Evolutionary conservation across 805 yeast genomes (phyloP), one percentile per base, ranked within the genome.

Genomic region (Candida sanyiensis): DNA sequence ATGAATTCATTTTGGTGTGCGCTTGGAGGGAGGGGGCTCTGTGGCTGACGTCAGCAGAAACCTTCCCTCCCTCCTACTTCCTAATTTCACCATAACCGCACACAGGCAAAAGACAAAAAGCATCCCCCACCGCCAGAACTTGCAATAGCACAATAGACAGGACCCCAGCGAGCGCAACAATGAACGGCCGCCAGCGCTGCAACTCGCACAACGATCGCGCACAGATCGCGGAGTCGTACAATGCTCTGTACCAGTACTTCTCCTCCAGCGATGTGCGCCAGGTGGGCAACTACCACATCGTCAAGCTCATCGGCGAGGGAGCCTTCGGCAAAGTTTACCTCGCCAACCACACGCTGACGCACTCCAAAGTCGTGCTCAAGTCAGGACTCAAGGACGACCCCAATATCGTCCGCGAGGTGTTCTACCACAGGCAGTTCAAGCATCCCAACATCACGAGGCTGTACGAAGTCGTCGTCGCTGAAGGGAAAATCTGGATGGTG

Each of bases 291-390:
- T 90, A 90, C 55, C 66, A 71, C 37, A 75, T 93, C 7, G 52
- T 77, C 6, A 67, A 77, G 42, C 84, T 80, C 47, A 81, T 90
- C 17, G 97, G 97, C 2, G 88, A 85, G 51, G 97, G 97, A 8
- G 73, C 95, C 3, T 90, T 88, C 69, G 97, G 97, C 7, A 84
- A 83, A 54, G 95, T 88, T 1, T 93, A 82, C 57, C 63, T 90
- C 22, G 97, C 96, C 2, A 67, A 68, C 26, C 97, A 90, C 53
- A 71, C 72, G 37, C 67, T 88, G 33, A 73, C 95, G 9, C 77
- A 78, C 39, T 68, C 77, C n/a, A 80, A 75, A 54, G 84, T 90
- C 3, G 97, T 93, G 13, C 61, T 93, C 45, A 90, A 90, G 52
- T 83, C 87, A 29, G 90, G 95, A 7, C 64, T 69, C 11, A 77